phyloP scores from a whole-genome alignment of 2,329 filamentous ascomycete species.

The Diplodia sapinea region DNA sequence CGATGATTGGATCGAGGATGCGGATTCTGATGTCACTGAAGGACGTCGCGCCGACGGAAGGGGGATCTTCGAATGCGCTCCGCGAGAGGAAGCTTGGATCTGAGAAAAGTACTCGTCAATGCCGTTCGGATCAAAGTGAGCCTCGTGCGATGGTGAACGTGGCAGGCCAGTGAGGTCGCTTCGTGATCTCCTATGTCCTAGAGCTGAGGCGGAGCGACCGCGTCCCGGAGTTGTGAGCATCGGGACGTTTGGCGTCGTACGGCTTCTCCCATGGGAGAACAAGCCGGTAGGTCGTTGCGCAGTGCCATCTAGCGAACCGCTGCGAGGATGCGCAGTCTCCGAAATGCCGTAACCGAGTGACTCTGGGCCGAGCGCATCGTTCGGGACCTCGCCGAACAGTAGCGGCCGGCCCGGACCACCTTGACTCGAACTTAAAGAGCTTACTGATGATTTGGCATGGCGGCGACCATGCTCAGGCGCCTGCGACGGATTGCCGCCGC shows the following conservation, averaged over 20 bases:
- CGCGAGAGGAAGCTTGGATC: conserved; percentile 25
- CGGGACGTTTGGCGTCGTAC: conserved; percentile 20
- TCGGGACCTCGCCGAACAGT: conserved; percentile 30
- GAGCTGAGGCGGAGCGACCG: conserved; percentile 24
- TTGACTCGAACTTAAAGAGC: conserved; percentile 23
- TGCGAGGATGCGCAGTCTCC: conserved; percentile 25
- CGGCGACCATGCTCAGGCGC: conserved; percentile 21
- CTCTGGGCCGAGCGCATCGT: conserved; percentile 7
- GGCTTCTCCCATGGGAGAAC: conserved; percentile 28
- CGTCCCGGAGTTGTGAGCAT: conserved; percentile 14
- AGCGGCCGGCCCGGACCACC: conserved; percentile 23
- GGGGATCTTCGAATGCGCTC: conserved; percentile 29
- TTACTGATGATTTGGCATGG: conserved; percentile 29
- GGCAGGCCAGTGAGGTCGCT: conserved; percentile 27
- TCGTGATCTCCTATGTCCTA: conserved; percentile 29
- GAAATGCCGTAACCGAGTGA: conserved; percentile 22
- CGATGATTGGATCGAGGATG: conserved; percentile 44
- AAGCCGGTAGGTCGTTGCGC: conserved; percentile 26
- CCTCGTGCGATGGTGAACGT: conserved; percentile 23
- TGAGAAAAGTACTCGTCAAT: conserved; percentile 31
- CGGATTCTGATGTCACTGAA: conserved; percentile 45
- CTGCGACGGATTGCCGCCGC: conserved; percentile 19
- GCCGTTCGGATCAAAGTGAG: conserved; percentile 22
- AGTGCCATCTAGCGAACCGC: conserved; percentile 27
- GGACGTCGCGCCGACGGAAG: conserved; percentile 34